Base-by-base conservation (phyloP, 208 protist genomes). In the Acanthamoeba castellanii region DNA sequence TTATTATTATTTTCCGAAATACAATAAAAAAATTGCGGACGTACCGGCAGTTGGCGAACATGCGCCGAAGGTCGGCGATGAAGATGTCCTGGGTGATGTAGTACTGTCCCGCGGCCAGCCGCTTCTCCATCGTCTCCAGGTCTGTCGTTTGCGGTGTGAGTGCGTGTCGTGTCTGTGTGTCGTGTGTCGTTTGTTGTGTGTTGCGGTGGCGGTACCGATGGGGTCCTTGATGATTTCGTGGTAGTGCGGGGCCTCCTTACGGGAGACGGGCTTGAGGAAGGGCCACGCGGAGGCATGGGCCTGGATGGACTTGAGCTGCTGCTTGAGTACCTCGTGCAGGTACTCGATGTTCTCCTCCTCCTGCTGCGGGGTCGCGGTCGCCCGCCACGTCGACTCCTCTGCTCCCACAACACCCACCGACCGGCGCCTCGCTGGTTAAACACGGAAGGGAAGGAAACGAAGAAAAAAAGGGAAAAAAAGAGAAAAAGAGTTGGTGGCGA, bases 11-110 rank as follows among this genome's bases (percentile, higher is more conserved):
- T 42, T 4, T 42, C 37, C n/a, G n/a, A 57, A 11, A 57, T 11
- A 55, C 5, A 22, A 1, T 32, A 20, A n/a, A 2, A 55, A 20
- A n/a, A 9, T 25, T 18, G 52, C 52, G 76, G 16, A 55, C 16
- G 32, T 72, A 76, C 66, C 64, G 66, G 92, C 96, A 97, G 95
- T 98, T 98, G 14, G 96, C 70, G 66, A 91, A 96, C 91, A 98
- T 98, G 81, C 95, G 95, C 27, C 74, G 45, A 5, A 98, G 5
- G 94, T 98, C 97, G 20, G 95, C 87, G 4, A 93, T 32, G 70
- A 98, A 97, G 52, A 95, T 95, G n/a, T 97, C 96, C n/a, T 95
- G 84, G 11, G 88, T 96, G 57, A 92, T 76, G 70, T 98, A 98
- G 70, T 98, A 96, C 2, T 81, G 45, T 16, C 87, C 74, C 20